Conservation (phyloP, 306 rosid species). For the Vigna mungo region DNA sequence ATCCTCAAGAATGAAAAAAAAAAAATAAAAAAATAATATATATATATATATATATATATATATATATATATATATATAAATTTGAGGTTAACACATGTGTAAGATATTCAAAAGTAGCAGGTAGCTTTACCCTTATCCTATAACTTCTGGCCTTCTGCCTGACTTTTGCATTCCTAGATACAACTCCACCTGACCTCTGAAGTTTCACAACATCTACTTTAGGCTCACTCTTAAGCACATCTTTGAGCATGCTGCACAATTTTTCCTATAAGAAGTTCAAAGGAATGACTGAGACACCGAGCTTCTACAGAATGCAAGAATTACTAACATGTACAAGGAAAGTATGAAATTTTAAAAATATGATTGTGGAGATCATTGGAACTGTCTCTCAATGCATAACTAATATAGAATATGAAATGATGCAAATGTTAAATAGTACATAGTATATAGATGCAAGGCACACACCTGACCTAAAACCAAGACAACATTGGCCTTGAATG, state of each 20-base stretch:
- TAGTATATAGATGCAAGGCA: conserved; percentile 12
- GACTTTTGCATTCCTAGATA: conserved; percentile 76
- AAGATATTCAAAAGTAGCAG: conserved; percentile 23
- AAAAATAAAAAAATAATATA: neutral
- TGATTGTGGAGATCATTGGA: neutral
- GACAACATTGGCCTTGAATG: conserved; percentile 85
- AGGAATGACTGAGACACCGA: conserved; percentile 39
- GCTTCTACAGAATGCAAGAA: conserved; percentile 17
- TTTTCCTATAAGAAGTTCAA: conserved; percentile 70
- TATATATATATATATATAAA: neutral
- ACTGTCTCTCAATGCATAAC: conserved; percentile 18
- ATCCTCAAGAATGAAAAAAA: conserved; percentile 21
- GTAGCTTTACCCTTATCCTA: conserved; percentile 77
- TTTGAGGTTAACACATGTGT: neutral
- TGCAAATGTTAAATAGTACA: conserved; percentile 5
- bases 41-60: too few species aligned
- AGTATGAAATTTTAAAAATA: neutral
- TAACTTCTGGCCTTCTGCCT: conserved; percentile 81
- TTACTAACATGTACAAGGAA: neutral
- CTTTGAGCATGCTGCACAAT: conserved; percentile 90
- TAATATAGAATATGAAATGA: conserved; percentile 17
- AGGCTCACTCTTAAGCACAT: conserved; percentile 78
- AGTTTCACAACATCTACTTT: conserved; percentile 94
- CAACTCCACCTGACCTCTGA: conserved; percentile 98
- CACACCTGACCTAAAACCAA: conserved; percentile 95